These are phyloP conservation scores for Funneliformis mosseae DNA, from an alignment of 192 early-diverging fungal species.

Conservation along the genomic window DNA sequence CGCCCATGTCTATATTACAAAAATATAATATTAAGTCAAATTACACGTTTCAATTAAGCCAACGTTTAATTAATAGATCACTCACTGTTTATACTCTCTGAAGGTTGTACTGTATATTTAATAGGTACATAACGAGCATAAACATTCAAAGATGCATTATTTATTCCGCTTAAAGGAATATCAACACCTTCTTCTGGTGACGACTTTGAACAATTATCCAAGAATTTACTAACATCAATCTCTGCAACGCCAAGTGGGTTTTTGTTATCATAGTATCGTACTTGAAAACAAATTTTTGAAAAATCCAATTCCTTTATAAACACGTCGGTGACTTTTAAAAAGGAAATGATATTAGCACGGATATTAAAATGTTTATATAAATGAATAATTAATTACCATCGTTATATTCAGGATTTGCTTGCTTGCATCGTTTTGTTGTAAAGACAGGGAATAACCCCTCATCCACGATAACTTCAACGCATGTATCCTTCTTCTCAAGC, in stretches of 20 bases:
- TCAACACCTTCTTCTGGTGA: not conserved
- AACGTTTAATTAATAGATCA: not conserved
- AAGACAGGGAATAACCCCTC: conserved; percentile 3
- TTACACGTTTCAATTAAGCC: not conserved
- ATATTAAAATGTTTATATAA: not conserved
- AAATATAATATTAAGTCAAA: not conserved
- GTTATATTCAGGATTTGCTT: conserved; percentile 10
- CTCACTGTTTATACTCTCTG: conserved; percentile 44
- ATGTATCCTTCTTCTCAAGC: conserved; percentile 10
- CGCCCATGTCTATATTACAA: conserved; percentile 41
- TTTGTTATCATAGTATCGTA: not conserved
- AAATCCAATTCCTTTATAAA: not conserved
- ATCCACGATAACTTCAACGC: not conserved
- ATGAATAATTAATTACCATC: conserved; percentile 23
- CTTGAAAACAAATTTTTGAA: not conserved
- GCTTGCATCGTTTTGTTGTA: not conserved
- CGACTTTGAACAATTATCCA: not conserved
- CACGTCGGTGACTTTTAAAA: not conserved
- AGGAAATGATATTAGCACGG: not conserved
- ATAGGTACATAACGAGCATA: conserved; percentile 32
- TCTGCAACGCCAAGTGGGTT: not conserved
- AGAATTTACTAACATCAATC: not conserved
- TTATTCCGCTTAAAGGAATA: not conserved
- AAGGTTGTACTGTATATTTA: conserved; percentile 35
- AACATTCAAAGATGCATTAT: not conserved